These are phyloP conservation scores for Cajanus cajan DNA, from an alignment of 306 rosid genomes.

Conservation along the genomic window DNA sequence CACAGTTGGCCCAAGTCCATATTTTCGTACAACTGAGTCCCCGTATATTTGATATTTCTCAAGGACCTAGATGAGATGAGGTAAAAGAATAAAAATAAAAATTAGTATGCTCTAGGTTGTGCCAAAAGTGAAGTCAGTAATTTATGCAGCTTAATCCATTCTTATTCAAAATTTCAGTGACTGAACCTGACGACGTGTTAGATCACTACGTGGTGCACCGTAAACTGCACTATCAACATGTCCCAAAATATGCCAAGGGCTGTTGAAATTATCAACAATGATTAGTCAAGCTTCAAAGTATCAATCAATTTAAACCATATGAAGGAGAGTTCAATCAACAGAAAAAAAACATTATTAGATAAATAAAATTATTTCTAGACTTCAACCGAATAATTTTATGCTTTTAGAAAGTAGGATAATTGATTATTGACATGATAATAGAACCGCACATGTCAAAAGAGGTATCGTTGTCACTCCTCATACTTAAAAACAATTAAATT, in stretches of 20 bases:
- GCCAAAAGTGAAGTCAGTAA: conserved; percentile 14
- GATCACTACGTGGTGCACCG: conserved; percentile 70
- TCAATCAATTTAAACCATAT: conserved; percentile 4
- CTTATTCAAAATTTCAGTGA: conserved; percentile 37
- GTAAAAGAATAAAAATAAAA: background rate
- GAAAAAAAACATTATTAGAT: conserved; percentile 21
- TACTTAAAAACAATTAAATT: background rate
- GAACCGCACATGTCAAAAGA: background rate
- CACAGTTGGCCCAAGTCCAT: conserved; percentile 70
- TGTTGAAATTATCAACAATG: conserved; percentile 41
- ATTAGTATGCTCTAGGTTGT: background rate
- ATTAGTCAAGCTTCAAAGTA: conserved; percentile 29
- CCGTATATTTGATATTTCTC: conserved; percentile 86
- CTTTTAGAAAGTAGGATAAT: background rate
- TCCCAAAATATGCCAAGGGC: conserved; percentile 91
- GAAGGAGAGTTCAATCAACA: conserved; percentile 17
- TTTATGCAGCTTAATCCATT: conserved; percentile 26
- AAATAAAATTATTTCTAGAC: background rate
- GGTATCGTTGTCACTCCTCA: background rate
- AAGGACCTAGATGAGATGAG: conserved; percentile 50
- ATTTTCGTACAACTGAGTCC: conserved; percentile 68
- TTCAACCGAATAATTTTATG: conserved; percentile 14
- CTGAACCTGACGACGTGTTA: conserved; percentile 90
- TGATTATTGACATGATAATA: conserved; percentile 1
- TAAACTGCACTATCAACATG: conserved; percentile 77